These are phyloP conservation scores for Volvox reticuliferus DNA, from an alignment of 139 green algal species.

Conservation along the genomic window DNA sequence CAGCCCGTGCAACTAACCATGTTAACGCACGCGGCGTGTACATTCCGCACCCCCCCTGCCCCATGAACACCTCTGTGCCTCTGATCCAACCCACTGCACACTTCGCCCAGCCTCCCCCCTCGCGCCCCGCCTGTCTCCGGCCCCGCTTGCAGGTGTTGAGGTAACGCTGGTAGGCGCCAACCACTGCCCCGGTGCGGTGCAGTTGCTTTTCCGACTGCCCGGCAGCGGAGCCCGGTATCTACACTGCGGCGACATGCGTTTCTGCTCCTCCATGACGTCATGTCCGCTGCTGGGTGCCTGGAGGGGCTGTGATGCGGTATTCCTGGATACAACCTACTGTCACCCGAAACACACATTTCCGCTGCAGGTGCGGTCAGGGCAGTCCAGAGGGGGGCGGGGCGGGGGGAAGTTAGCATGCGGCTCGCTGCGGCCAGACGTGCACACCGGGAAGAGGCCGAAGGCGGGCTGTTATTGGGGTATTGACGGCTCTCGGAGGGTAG, in stretches of 20 bases:
- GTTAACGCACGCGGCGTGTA: too few species aligned
- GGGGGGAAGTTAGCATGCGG: too few species aligned
- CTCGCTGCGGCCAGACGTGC: too few species aligned
- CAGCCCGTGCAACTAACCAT: too few species aligned
- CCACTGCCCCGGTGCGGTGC: constrained; percentile 86
- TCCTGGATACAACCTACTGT: constrained; percentile 92
- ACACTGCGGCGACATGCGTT: constrained; percentile 88
- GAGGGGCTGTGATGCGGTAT: constrained; percentile 69
- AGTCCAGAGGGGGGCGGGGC: too few species aligned
- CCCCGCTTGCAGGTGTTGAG: constrained; percentile 58
- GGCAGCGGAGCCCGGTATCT: constrained; percentile 65
- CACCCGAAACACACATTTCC: constrained; percentile 79
- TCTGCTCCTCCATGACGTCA: constrained; percentile 56
- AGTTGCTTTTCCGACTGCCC: constrained; percentile 82
- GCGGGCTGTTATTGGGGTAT: too few species aligned
- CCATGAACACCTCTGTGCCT: too few species aligned
- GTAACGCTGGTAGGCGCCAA: constrained; percentile 87
- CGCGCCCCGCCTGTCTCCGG: neutral
- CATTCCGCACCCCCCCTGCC: too few species aligned
- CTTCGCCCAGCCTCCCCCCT: neutral
- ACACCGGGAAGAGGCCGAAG: too few species aligned
- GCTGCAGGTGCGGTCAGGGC: constrained; percentile 60
- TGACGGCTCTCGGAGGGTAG: too few species aligned
- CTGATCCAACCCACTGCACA: neutral
- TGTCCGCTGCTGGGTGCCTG: constrained; percentile 66